These are phyloP conservation scores for Cicer judaicum DNA, from an alignment of 306 rosid genomes.

Conservation along the genomic window DNA sequence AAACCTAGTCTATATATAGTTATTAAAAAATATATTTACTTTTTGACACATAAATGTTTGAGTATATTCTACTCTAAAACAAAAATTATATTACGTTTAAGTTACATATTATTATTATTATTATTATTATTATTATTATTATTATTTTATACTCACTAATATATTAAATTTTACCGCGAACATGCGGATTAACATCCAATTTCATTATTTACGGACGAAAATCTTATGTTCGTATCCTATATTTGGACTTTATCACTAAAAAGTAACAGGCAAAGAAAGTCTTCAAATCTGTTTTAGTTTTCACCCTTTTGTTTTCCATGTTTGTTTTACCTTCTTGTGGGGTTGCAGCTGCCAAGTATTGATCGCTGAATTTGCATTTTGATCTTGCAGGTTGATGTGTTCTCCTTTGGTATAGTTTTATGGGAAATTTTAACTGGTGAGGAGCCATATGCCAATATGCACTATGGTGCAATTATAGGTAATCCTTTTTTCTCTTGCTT, in stretches of 20 bases:
- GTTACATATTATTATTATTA: too few species aligned
- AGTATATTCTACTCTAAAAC: too few species aligned
- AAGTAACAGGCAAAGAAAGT: neutral
- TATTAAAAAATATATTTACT: too few species aligned
- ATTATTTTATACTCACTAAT: too few species aligned
- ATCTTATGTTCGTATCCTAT: slow-evolving; percentile 14
- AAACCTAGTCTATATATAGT: too few species aligned
- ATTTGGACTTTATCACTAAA: slow-evolving; percentile 11
- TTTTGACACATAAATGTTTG: too few species aligned
- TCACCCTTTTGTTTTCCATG: slow-evolving; percentile 20
- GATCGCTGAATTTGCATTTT: slow-evolving; percentile 35
- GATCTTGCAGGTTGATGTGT: slow-evolving; percentile 77
- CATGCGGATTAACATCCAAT: neutral
- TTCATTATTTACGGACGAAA: neutral
- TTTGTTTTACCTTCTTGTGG: slow-evolving; percentile 20
- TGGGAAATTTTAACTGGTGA: slow-evolving; percentile 98
- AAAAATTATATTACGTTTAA: too few species aligned
- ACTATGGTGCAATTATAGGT: slow-evolving; percentile 96
- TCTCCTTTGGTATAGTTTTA: slow-evolving; percentile 90
- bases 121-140: too few species aligned
- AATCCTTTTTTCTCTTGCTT: slow-evolving; percentile 20
- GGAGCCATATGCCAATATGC: slow-evolving; percentile 99
- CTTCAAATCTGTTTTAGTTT: slow-evolving; percentile 25
- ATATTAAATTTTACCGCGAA: too few species aligned
- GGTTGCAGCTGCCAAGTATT: neutral